A percentile compares a stretch with the other conserved stretches of the same genome.
phyloP scores from a whole-genome alignment of 306 rosid species.

The Canavalia gladiata region DNA sequence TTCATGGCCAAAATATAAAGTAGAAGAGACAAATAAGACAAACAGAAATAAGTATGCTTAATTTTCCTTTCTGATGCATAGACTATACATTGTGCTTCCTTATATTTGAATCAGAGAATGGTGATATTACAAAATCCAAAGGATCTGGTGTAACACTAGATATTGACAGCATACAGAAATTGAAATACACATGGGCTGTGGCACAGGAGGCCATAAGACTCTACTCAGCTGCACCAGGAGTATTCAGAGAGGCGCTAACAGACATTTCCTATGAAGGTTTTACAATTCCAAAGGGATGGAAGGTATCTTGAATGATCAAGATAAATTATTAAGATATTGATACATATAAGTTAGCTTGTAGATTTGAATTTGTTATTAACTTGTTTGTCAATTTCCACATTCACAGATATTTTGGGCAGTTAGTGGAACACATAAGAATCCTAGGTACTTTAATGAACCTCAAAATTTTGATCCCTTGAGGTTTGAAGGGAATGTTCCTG shows the following conservation, averaged over 20 bases:
- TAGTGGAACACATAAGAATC: constrained; percentile 49
- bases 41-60: background rate
- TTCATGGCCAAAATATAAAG: no score
- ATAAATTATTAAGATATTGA: background rate
- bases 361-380: constrained; percentile 5
- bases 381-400: background rate
- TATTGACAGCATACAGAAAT: constrained; percentile 54
- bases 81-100: no score
- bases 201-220: constrained; percentile 58
- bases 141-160: constrained; percentile 44
- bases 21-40: no score
- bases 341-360: background rate
- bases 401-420: constrained; percentile 57
- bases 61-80: background rate
- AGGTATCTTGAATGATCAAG: constrained; percentile 56
- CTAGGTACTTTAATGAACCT: constrained; percentile 44
- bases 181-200: constrained; percentile 63
- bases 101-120: constrained; percentile 50
- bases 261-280: constrained; percentile 51
- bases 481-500: constrained; percentile 51
- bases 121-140: constrained; percentile 42
- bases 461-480: constrained; percentile 60
- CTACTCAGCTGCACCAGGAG: constrained; percentile 55
- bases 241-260: constrained; percentile 51
- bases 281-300: constrained; percentile 63